A percentile compares a stretch with the other conserved stretches of the same genome.
phyloP scores from a whole-genome alignment of 2,329 filamentous ascomycete genomes.

The Sphaerulina populicola region DNA sequence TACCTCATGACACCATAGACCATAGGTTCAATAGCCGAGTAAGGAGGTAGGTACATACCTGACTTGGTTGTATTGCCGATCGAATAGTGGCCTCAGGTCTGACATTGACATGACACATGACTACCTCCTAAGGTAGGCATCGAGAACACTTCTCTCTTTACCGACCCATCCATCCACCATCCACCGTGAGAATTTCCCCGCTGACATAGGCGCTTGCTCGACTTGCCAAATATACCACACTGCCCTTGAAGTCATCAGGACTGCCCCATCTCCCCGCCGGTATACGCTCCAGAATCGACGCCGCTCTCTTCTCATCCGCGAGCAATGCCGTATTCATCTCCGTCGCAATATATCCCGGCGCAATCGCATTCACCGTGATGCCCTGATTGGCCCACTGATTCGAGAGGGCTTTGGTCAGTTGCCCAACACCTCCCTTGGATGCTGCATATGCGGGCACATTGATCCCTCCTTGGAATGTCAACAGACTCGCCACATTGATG shows the following conservation, averaged over 20 bases:
- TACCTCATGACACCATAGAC: too few species aligned
- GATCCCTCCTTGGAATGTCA: constrained; percentile 78
- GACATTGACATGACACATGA: not conserved
- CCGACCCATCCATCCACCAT: constrained; percentile 85
- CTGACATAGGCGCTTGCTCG: constrained; percentile 71
- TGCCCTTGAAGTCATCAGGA: constrained; percentile 82
- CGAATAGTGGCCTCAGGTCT: not conserved
- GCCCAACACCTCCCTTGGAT: constrained; percentile 73
- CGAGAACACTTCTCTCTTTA: constrained; percentile 39
- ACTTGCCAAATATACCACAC: constrained; percentile 67
- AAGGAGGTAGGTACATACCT: too few species aligned
- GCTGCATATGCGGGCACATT: constrained; percentile 84
- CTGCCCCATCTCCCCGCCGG: constrained; percentile 75
- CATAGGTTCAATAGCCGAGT: too few species aligned
- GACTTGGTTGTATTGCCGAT: not conserved
- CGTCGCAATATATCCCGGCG: constrained; percentile 84
- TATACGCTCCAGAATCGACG: constrained; percentile 69
- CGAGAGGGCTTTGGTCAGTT: constrained; percentile 73
- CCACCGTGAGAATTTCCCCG: constrained; percentile 73
- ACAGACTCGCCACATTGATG: constrained; percentile 75
- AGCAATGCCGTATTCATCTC: constrained; percentile 87
- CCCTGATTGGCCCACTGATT: constrained; percentile 81
- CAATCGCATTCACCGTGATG: constrained; percentile 78
- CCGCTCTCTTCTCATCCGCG: constrained; percentile 58
- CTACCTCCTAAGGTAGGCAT: too few species aligned